phyloP scores from a whole-genome alignment of 257 asterid species.

The Lycium barbarum region DNA sequence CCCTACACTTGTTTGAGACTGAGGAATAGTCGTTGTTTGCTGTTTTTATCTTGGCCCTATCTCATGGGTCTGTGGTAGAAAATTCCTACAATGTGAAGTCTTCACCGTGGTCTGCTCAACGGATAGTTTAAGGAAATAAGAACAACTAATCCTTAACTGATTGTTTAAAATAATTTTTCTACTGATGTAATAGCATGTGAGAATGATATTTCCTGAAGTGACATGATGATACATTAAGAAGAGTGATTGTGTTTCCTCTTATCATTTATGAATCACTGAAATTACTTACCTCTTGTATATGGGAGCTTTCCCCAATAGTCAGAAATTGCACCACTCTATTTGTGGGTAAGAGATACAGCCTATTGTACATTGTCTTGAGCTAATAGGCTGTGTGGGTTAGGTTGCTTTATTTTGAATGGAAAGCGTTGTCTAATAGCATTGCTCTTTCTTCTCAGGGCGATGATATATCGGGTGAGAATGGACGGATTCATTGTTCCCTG shows the following conservation, averaged over 20 bases:
- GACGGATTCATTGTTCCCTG: constrained; percentile 93
- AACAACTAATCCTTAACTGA: not conserved
- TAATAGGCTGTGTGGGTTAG: too few relatives aligned
- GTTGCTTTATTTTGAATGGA: too few relatives aligned
- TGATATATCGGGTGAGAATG: constrained; percentile 80
- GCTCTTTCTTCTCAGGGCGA: constrained; percentile 62
- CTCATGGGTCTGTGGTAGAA: not conserved
- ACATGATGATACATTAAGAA: constrained; percentile 16
- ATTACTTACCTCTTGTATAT: not conserved
- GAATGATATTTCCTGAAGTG: constrained; percentile 3
- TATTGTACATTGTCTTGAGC: too few relatives aligned
- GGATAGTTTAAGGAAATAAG: not conserved
- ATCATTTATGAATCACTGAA: constrained; percentile 14
- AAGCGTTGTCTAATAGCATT: constrained; percentile 4
- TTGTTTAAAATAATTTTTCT: not conserved
- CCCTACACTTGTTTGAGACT: not conserved
- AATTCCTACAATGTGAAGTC: not conserved
- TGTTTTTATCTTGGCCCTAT: not conserved
- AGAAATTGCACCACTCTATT: too few relatives aligned
- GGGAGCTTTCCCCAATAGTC: not conserved
- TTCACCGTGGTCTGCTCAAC: not conserved
- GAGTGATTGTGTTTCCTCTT: not conserved
- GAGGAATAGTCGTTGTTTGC: not conserved
- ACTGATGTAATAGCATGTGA: too few relatives aligned
- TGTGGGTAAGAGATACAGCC: too few relatives aligned